These are phyloP conservation scores for Hanseniaspora taiwanica DNA, from an alignment of 805 yeast species.

Conservation along the genomic window DNA sequence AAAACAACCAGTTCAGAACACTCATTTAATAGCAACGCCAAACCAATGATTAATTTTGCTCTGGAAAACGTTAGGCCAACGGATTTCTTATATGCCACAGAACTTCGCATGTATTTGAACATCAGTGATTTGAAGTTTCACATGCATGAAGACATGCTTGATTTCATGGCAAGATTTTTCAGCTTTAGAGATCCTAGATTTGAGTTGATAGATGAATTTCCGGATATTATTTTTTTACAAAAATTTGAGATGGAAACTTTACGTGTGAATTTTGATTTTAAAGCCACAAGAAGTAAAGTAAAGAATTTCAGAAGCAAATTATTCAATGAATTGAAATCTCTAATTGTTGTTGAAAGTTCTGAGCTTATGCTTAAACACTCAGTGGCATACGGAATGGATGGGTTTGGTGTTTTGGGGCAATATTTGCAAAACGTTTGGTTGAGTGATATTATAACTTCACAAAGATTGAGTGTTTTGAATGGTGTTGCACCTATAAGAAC, in stretches of 20 bases:
- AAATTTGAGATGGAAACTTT: conserved; percentile 49
- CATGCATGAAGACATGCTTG: conserved; percentile 88
- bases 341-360: conserved; percentile 81
- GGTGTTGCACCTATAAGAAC: conserved; percentile 79
- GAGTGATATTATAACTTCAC: conserved; percentile 76
- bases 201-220: conserved; percentile 41
- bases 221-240: conserved; percentile 56
- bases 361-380: conserved; percentile 49
- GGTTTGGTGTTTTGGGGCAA: conserved; percentile 46
- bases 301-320: conserved; percentile 47
- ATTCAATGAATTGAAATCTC: conserved; percentile 66
- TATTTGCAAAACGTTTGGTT: conserved; percentile 63
- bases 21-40: not conserved
- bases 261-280: conserved; percentile 66
- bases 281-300: conserved; percentile 62
- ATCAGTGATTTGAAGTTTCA: conserved; percentile 64
- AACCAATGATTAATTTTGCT: conserved; percentile 36
- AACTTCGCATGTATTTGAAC: conserved; percentile 38
- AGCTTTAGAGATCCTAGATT: conserved; percentile 67
- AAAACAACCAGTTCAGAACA: conserved; percentile 24
- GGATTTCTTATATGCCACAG: conserved; percentile 51
- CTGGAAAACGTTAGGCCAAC: conserved; percentile 55
- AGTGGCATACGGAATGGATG: conserved; percentile 61
- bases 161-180: conserved; percentile 65
- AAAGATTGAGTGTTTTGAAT: conserved; percentile 64